Percentiles rank a stretch among this genome's conserved stretches.
Evolutionary conservation across 192 early-diverging fungal genomes (phyloP).

Genomic region (Globomyces pollinis-pini): DNA sequence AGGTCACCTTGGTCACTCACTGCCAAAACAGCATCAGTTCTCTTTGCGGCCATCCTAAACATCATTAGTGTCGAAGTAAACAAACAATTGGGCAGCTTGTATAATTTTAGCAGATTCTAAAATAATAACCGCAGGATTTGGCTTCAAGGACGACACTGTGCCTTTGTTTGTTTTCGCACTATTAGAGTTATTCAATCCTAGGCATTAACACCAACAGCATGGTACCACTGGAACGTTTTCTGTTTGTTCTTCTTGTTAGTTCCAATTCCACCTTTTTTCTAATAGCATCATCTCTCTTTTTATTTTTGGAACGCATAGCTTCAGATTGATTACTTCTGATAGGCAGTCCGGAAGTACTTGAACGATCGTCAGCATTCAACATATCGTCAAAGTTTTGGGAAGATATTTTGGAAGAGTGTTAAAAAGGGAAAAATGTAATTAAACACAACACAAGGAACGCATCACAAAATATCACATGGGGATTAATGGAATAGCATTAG

Average conservation of each 20-base stretch:
- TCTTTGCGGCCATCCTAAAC: slow-evolving; percentile 99
- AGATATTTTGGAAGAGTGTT: not conserved
- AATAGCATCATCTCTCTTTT: slow-evolving; percentile 41
- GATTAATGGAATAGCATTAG: no score
- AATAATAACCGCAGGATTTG: slow-evolving; percentile 74
- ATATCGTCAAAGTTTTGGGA: not conserved
- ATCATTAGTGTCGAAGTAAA: no score
- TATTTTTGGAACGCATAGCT: slow-evolving; percentile 25
- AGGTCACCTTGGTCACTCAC: slow-evolving; percentile 87
- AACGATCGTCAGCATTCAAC: not conserved
- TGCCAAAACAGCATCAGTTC: slow-evolving; percentile 87
- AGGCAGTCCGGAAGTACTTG: not conserved
- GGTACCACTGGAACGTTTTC: not conserved
- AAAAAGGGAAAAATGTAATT: no score
- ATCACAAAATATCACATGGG: no score
- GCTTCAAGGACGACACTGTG: slow-evolving; percentile 85
- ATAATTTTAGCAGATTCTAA: slow-evolving; percentile 39
- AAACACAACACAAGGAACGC: no score
- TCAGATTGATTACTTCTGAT: slow-evolving; percentile 1
- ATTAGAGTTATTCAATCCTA: not conserved
- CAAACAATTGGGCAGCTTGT: slow-evolving; percentile 37
- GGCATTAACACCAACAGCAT: not conserved
- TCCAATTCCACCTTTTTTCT: slow-evolving; percentile 44
- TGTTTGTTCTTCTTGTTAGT: slow-evolving; percentile 12
- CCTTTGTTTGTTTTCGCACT: slow-evolving; percentile 45